Evolutionary conservation across 345 rosid species (phyloP), one percentile per base, ranked within the genome.

Genomic region (Passiflora organensis): DNA sequence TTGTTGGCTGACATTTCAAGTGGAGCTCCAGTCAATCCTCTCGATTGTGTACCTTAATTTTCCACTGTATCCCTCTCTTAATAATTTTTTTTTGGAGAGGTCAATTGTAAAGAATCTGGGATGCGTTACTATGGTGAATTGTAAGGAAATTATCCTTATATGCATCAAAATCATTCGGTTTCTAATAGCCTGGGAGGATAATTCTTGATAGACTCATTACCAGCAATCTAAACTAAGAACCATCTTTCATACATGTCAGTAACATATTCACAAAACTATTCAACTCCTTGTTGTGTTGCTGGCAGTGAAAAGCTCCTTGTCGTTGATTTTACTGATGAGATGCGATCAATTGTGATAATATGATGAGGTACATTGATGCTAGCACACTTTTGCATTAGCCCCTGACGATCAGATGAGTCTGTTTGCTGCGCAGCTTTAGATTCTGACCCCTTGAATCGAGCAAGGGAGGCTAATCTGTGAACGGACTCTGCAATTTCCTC

Each of bases 401-500:
- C 48, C 22, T 44, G 48, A 20, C 16, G 2, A 44, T 44, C 11
- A 28, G 5, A n/a, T 6, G 20, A 20, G 10, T 0, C 16, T 20
- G n/a, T 20, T 6, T 1, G 22, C 13, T 81, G 71, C 28, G 2
- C 20, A 22, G 34, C 68, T 53, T 69, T 60, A 2, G 72, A 21
- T 13, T 77, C 75, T 36, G 8, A 28, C 5, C 5, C 3, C 8
- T 2, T 9, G 53, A 83, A 83, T 5, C 55, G 50, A 1, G 81
- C 85, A 16, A 58, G 53, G 1, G 80, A 68, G 28, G 87, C 79
- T 16, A 86, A 77, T 53, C 79, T 78, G 34, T 72, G 51, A 32
- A 76, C 66, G 0, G 80, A 67, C 45, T 81, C 83, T 5, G 76
- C 74, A 25, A 83, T 76, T 42, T 66, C 65, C 36, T 81, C 76